phyloP scores from a whole-genome alignment of 1,139 yeast genomes.

The Meyerozyma smithsonii region DNA sequence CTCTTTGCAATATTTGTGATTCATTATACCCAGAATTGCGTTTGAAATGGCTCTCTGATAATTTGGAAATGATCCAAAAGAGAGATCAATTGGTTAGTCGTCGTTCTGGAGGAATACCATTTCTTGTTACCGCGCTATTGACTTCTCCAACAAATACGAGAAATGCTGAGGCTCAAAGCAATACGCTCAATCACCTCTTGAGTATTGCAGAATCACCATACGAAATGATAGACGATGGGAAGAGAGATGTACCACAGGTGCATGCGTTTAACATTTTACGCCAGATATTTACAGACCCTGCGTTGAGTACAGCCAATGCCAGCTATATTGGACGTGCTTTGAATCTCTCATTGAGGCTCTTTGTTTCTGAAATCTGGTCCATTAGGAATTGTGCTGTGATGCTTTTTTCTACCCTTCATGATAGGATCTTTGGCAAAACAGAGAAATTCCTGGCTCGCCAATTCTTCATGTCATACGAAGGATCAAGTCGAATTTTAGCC shows the following conservation, averaged over 20 bases:
- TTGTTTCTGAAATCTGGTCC: slow-evolving; percentile 73
- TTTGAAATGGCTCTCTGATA: slow-evolving; percentile 50
- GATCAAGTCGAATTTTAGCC: slow-evolving; percentile 27
- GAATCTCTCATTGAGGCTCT: slow-evolving; percentile 54
- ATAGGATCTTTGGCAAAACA: slow-evolving; percentile 64
- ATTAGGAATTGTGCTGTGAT: slow-evolving; percentile 88
- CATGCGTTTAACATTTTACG: slow-evolving; percentile 87
- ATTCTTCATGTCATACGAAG: slow-evolving; percentile 60
- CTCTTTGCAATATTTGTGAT: slow-evolving; percentile 52
- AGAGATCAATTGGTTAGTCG: slow-evolving; percentile 72
- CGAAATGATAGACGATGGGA: slow-evolving; percentile 43
- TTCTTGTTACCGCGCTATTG: slow-evolving; percentile 65
- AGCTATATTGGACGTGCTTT: slow-evolving; percentile 55
- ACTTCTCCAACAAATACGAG: slow-evolving; percentile 37
- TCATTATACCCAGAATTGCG: slow-evolving; percentile 31
- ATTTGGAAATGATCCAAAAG: slow-evolving; percentile 47
- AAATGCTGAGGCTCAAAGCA: slow-evolving; percentile 10
- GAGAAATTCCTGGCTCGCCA: slow-evolving; percentile 50
- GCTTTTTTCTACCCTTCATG: slow-evolving; percentile 82
- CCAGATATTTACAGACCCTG: slow-evolving; percentile 66
- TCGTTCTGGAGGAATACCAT: slow-evolving; percentile 90
- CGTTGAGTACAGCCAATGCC: slow-evolving; percentile 50
- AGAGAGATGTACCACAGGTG: slow-evolving; percentile 80
- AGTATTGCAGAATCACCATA: slow-evolving; percentile 50
- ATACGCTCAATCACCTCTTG: slow-evolving; percentile 49